A percentile compares a stretch with the other conserved stretches of the same genome.
Evolutionary conservation across 2,329 filamentous ascomycete species (phyloP).

Genomic region (Colletotrichum camelliae): DNA sequence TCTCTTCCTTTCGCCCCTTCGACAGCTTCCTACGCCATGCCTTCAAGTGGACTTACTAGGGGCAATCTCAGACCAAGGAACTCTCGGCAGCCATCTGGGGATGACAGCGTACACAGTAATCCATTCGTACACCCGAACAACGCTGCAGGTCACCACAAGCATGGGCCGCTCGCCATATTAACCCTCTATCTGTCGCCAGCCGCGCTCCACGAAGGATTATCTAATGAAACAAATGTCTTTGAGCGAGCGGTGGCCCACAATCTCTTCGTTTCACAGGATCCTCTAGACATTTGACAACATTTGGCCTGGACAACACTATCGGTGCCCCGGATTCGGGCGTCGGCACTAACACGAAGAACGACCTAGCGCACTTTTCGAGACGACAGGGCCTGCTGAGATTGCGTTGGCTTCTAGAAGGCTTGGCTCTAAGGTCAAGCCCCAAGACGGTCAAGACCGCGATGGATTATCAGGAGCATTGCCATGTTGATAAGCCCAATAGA

Average conservation of each 20-base stretch:
- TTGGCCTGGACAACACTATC: background rate
- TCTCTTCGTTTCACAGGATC: background rate
- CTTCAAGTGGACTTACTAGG: background rate
- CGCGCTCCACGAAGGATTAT: background rate
- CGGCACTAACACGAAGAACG: background rate
- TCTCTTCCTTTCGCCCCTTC: background rate
- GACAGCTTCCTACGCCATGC: background rate
- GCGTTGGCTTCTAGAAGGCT: slow-evolving; percentile 11
- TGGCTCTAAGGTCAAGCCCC: background rate
- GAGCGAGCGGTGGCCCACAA: background rate
- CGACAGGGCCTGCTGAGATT: background rate
- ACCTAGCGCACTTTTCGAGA: background rate
- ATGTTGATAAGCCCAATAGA: background rate
- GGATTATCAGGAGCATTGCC: background rate
- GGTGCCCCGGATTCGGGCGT: background rate
- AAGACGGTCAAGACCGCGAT: background rate
- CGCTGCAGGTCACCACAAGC: background rate
- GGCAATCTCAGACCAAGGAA: background rate
- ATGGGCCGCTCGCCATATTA: background rate
- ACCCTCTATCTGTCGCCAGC: background rate
- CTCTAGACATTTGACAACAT: background rate
- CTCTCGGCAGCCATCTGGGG: background rate
- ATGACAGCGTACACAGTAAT: background rate
- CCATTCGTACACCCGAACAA: background rate
- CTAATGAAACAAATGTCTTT: slow-evolving; percentile 1